A percentile compares a stretch with the other conserved stretches of the same genome.
These are phyloP conservation scores for Fusarium napiforme DNA, from an alignment of 2,329 filamentous ascomycete species.

Conservation along the genomic window DNA sequence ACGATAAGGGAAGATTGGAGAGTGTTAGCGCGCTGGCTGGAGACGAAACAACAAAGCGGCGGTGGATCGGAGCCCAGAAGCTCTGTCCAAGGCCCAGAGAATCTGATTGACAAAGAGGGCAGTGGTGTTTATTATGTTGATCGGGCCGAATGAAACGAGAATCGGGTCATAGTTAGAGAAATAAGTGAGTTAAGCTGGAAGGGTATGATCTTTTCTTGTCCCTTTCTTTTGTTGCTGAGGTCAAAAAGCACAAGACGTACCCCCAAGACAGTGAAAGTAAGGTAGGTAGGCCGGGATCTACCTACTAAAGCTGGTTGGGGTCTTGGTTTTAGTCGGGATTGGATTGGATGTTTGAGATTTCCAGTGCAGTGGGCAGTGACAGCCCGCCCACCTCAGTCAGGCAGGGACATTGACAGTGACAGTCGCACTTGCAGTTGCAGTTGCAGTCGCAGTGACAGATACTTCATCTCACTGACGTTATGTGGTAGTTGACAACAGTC, in stretches of 20 bases:
- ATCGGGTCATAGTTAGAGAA: background rate
- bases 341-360: background rate
- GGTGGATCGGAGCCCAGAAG: constrained; percentile 42
- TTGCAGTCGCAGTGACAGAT: background rate
- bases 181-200: background rate
- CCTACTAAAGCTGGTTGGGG: background rate
- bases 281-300: background rate
- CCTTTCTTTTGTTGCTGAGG: constrained; percentile 8
- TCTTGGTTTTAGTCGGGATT: background rate
- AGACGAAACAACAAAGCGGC: constrained; percentile 17
- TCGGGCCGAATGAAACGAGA: background rate
- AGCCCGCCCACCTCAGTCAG: background rate
- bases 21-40: constrained; percentile 24
- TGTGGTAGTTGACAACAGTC: constrained; percentile 2
- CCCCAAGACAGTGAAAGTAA: background rate
- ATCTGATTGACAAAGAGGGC: constrained; percentile 25
- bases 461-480: background rate
- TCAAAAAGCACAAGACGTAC: background rate
- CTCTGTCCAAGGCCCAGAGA: constrained; percentile 29
- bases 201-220: background rate
- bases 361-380: background rate
- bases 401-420: background rate
- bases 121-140: background rate
- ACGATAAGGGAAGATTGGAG: constrained; percentile 26
- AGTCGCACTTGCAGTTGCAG: background rate